These are phyloP conservation scores for Yueomyces sp. DNA, from an alignment of 1,139 yeast species.

Conservation along the genomic window DNA sequence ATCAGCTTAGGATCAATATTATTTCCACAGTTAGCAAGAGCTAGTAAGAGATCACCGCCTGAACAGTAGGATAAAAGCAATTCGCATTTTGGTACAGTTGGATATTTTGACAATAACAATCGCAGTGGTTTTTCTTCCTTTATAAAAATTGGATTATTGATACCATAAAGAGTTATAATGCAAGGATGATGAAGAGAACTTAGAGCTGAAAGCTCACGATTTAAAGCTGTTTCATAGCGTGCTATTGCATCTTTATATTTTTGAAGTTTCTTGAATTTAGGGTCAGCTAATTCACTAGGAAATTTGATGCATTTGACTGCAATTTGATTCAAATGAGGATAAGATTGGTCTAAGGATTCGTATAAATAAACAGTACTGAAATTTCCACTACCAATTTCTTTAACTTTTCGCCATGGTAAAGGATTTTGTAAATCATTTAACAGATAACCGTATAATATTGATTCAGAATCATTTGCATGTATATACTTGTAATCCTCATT, in stretches of 20 bases:
- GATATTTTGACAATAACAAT: constrained; percentile 6
- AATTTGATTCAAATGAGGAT: constrained; percentile 14
- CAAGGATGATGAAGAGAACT: constrained; percentile 31
- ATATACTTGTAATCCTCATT: neutral
- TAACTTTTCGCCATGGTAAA: constrained; percentile 21
- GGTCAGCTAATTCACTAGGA: constrained; percentile 12
- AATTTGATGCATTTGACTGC: constrained; percentile 27
- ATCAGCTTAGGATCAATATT: constrained; percentile 35
- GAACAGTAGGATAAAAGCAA: constrained; percentile 63
- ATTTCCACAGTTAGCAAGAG: constrained; percentile 32
- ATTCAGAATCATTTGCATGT: constrained; percentile 3
- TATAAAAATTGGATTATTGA: constrained; percentile 19
- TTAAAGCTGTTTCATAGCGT: constrained; percentile 54
- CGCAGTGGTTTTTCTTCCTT: constrained; percentile 16
- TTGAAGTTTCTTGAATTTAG: constrained; percentile 11
- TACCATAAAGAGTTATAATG: constrained; percentile 29
- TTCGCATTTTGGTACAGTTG: constrained; percentile 25
- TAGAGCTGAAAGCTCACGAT: constrained; percentile 64
- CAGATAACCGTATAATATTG: constrained; percentile 14
- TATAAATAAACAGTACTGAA: constrained; percentile 47
- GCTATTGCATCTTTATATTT: constrained; percentile 27
- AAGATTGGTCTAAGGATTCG: constrained; percentile 15
- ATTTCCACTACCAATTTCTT: constrained; percentile 42
- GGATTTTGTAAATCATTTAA: constrained; percentile 12
- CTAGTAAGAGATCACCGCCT: constrained; percentile 75